phyloP scores from a whole-genome alignment of 179 eudicot genomes.

The Dionaea muscipula region DNA sequence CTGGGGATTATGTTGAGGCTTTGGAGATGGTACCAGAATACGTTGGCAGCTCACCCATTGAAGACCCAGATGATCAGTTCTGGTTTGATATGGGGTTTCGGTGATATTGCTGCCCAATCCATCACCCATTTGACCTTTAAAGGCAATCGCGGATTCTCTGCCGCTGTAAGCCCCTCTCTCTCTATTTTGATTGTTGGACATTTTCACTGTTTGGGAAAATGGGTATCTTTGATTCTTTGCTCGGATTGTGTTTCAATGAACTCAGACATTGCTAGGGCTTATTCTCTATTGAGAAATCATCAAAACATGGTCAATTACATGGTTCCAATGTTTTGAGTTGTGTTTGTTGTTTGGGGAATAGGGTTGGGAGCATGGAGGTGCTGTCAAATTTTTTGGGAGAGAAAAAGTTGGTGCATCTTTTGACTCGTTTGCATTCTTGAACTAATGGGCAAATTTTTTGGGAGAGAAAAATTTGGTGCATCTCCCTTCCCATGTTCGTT shows the following conservation, averaged over 20 bases:
- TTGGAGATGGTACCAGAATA: constrained; percentile 92
- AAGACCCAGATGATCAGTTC: constrained; percentile 97
- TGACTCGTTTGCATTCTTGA: not conserved
- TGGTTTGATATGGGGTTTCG: constrained; percentile 82
- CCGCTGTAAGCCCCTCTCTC: constrained; percentile 17
- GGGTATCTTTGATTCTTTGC: constrained; percentile 3
- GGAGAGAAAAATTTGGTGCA: no score
- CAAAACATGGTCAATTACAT: not conserved
- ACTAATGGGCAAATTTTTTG: not conserved
- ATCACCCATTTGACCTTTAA: constrained; percentile 47
- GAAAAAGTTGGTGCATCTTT: not conserved
- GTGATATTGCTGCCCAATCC: constrained; percentile 82
- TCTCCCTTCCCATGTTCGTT: not conserved
- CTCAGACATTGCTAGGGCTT: not conserved
- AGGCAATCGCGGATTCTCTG: constrained; percentile 22
- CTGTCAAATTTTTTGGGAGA: not conserved
- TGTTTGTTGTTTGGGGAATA: not conserved
- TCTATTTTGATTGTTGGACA: not conserved
- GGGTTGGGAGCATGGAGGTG: not conserved
- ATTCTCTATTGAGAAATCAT: not conserved
- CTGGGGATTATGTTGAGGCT: constrained; percentile 22
- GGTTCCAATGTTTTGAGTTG: not conserved
- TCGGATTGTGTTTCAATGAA: not conserved
- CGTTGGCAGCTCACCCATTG: constrained; percentile 68
- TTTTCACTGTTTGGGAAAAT: constrained; percentile 4